Base-by-base conservation (phyloP, 345 rosid genomes). In the Gossypium herbaceum region DNA sequence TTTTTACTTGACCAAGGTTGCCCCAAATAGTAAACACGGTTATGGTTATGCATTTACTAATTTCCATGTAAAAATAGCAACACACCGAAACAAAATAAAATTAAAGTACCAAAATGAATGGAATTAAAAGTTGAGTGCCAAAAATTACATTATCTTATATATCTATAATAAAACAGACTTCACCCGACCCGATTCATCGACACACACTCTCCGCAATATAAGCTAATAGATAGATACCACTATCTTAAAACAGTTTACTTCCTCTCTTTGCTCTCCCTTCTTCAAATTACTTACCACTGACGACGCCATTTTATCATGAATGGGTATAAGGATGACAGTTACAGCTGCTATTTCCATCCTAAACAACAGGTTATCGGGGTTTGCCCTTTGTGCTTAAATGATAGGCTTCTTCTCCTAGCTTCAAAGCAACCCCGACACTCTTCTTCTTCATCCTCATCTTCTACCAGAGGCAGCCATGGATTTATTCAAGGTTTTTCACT, bases 371-470 rank as follows among this genome's bases (percentile, higher is more conserved):
- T 84, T 24, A 78, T 91, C 20, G 99, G 99, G 29, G 90, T 95
- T 27, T 95, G 99, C 72, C 83, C 94, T 22, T 79, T 86, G 8
- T 95, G 99, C 82, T 67, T 95, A 73, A 88, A 88, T 44, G 98
- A 95, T 78, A 91, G 92, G 88, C 99, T 95, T 68, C 79, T 93
- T 11, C 52, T 93, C 68, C 81, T 95, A 76, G 93, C 95, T 62
- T 82, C 94, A 71, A 88, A 86, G 78, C 94, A 88, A 79, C 79
- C 84, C 29, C 82, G 47, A 74, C 61, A 61, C 69, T 72, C 89
- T 73, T 81, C 88, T 34, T 34, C 41, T 34, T 34, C 41, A 5
- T 34, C 41, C 1, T 61, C 83, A 59, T 52, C 79, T 45, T 56
- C 78, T 12, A 52, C 69, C 62, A 13, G 78, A 71, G 34, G 73